Percentiles rank a stretch among this genome's conserved stretches.
Evolutionary conservation across 116 monocot genomes (phyloP).

Genomic region (Thalassia testudinum): DNA sequence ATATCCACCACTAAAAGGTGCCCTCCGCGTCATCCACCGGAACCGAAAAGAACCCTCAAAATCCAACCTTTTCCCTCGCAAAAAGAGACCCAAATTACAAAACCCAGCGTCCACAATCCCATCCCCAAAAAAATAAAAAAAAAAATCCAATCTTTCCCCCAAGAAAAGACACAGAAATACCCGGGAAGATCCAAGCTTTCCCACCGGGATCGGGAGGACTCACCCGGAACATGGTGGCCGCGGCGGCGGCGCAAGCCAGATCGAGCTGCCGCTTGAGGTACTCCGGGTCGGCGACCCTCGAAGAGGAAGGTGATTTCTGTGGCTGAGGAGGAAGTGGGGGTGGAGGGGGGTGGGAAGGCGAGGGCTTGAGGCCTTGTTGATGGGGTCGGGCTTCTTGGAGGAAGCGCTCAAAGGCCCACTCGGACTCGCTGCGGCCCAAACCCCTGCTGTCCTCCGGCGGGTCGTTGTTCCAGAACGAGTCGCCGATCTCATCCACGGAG

Average conservation of each 20-base stretch:
- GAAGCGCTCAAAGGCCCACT: constrained; percentile 92
- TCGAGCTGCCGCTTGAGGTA: constrained; percentile 72
- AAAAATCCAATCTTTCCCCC: not conserved
- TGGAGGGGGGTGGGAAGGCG: not conserved
- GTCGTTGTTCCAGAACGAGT: constrained; percentile 47
- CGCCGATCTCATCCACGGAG: constrained; percentile 65
- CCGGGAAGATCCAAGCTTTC: constrained; percentile 1
- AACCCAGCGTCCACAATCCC: not conserved
- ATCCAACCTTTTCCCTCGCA: too few relatives aligned
- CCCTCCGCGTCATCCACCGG: not conserved
- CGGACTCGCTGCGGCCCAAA: constrained; percentile 65
- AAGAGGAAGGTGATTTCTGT: not conserved
- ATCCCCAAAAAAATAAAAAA: not conserved
- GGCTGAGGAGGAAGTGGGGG: not conserved
- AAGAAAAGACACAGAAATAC: not conserved
- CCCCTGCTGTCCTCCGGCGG: constrained; percentile 7
- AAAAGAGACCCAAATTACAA: too few relatives aligned
- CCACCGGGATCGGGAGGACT: not conserved
- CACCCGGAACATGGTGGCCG: constrained; percentile 57
- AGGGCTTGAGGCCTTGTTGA: not conserved
- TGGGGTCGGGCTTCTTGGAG: constrained; percentile 27
- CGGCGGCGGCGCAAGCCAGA: constrained; percentile 44
- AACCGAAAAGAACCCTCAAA: too few relatives aligned
- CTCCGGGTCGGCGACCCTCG: constrained; percentile 21
- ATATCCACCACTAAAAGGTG: too few relatives aligned